Evolutionary conservation across 2,329 filamentous ascomycete species (phyloP), one percentile per base, ranked within the genome.

Genomic region (Dichotomopilus funicola): DNA sequence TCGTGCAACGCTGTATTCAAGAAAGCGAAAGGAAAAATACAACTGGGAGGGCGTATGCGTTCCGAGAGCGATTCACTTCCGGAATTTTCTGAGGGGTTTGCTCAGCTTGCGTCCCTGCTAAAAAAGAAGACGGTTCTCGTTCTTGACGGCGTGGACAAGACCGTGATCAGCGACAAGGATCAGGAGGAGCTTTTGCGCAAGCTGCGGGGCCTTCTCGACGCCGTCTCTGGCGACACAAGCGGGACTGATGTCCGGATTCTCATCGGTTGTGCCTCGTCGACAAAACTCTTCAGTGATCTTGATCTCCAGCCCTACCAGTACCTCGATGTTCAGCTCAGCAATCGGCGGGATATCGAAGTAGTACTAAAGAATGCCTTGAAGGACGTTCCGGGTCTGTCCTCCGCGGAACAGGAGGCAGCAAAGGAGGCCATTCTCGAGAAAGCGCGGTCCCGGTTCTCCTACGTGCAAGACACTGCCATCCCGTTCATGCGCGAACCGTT

Each of bases 401-500:
- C 50, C 3, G 56, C 53, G 1, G 62, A 64, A 47, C 57, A 54
- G 44, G 59, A 62, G 33, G 46, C 59, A 8, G 62, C 61, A 1
- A 60, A 55, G 19, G 35, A 5, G 5, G 52, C 55, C 3, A 61
- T 64, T 12, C 11, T 60, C 4, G 49, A 51, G 6, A 62, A 61
- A 36, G 58, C 62, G 3, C 51, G 57, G 10, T 53, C 42, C 3
- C 54, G 58, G 2, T 64, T 64, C 44, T 34, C 44, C 27, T 64
- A 64, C 41, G 38, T 63, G n/a, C 12, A 34, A 13, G 49, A 57
- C 19, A 55, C 59, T 1, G 62, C 59, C 7, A 60, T 64, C 9
- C 59, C 61, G 0, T 64, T 63, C 54, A 59, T 64, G 51, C 55
- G 49, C 3, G 58, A 63, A 49, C 61, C 62, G 0, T 63, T 64